Evolutionary conservation across 192 early-diverging fungal genomes (phyloP), one percentile per base, ranked within the genome.

Genomic region (Podochytrium sp.): DNA sequence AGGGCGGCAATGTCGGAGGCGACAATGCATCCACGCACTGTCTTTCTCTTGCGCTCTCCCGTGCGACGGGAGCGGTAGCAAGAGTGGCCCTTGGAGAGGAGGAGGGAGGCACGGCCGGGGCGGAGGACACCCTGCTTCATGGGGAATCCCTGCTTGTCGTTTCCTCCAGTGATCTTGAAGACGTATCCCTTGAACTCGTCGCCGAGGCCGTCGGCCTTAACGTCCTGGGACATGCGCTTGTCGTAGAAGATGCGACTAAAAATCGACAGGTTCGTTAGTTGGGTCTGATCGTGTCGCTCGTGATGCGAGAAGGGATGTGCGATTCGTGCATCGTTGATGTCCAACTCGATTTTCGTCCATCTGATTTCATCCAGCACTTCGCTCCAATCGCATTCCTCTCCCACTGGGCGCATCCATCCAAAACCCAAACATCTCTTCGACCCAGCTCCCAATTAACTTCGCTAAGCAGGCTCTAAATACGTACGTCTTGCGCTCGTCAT

Each of bases 121-220:
- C 76, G 68, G 32, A 88, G 78, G 73, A 99, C 93, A 94, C 97
- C 97, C 89, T 99, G 97, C 92, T 98, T 99, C 97, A 99, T 99
- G 75, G 97, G 97, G 94, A 99, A 99, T 73, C 83, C 83, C 74
- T 80, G 82, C 92, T 99, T 99, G 90, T 99, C 97, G 91, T 99
- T 98, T 78, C 97, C 97, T 81, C 97, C 97, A 66, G 95, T 93
- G 85, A 99, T 96, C 78, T 94, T 95, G 92, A 99, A 96, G 78
- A 98, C 92, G 90, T 98, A 99, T 76, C 97, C 97, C 91, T 99
- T 99, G 94, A 96, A 99, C 86, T 99, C 97, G 79, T 98, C 97
- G 75, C 97, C 95, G 79, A 99, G 85, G 63, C 93, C 87, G 85
- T 97, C 97, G 77, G 90, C 97, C 74, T 91, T 84, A 71, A 99